Conservation (phyloP, 1,139 yeast genomes). For the Diutina sp. region DNA sequence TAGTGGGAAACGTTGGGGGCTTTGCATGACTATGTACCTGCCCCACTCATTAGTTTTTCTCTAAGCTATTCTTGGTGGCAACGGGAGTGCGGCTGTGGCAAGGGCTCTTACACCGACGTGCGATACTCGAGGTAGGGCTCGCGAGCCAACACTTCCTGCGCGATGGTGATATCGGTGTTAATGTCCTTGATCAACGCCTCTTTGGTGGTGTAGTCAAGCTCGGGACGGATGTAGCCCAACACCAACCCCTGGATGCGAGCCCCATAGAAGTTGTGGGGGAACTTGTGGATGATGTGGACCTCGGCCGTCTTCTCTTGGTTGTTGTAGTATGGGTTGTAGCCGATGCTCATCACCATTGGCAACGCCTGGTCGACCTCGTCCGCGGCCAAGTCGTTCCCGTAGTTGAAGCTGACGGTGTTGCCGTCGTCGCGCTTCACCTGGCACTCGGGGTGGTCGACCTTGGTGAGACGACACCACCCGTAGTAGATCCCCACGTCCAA, state of each 20-base stretch:
- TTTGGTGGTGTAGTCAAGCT: conserved; percentile 70
- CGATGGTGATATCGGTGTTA: conserved; percentile 61
- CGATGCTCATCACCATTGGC: conserved; percentile 93
- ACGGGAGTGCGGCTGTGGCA: neutral
- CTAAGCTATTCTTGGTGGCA: neutral
- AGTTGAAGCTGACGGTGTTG: conserved; percentile 37
- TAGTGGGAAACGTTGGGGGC: neutral
- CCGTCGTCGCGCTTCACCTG: conserved; percentile 27
- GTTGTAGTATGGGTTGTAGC: conserved; percentile 89
- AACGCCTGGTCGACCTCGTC: conserved; percentile 30
- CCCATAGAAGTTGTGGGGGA: conserved; percentile 65
- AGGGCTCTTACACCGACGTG: neutral
- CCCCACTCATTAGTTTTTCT: neutral
- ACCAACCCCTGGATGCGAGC: conserved; percentile 57
- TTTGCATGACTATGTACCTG: neutral
- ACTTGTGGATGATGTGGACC: conserved; percentile 72
- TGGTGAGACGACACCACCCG: conserved; percentile 54
- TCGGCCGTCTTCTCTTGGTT: conserved; percentile 76
- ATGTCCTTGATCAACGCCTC: conserved; percentile 86
- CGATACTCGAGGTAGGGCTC: neutral
- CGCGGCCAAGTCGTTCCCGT: conserved; percentile 37
- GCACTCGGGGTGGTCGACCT: conserved; percentile 9
- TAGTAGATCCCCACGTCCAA: conserved; percentile 81
- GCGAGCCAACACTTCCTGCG: conserved; percentile 16
- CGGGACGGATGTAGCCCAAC: conserved; percentile 86